These are phyloP conservation scores for Elsinoe perseae DNA, from an alignment of 2,329 filamentous ascomycete genomes.

Conservation along the genomic window DNA sequence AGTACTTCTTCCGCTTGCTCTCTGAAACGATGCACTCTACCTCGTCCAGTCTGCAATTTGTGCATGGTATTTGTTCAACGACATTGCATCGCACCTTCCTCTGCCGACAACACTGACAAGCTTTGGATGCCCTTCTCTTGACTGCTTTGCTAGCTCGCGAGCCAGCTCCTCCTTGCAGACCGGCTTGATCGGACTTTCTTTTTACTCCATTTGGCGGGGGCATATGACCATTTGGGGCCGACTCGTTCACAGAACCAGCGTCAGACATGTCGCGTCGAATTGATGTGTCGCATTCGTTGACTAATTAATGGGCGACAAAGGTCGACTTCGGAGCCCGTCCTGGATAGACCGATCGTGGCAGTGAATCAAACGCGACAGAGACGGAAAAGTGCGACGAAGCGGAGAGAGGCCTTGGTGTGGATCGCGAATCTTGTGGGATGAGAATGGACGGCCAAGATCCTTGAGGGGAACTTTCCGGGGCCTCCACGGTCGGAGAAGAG, in stretches of 20 bases:
- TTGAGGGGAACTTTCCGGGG: slow-evolving; percentile 13
- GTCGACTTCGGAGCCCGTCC: not conserved
- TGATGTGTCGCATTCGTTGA: not conserved
- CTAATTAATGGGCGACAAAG: not conserved
- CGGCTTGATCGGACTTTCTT: slow-evolving; percentile 51
- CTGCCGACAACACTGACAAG: slow-evolving; percentile 79
- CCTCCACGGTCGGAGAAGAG: not conserved
- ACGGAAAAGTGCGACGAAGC: not conserved
- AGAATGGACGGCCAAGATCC: not conserved
- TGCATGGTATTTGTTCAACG: slow-evolving; percentile 77
- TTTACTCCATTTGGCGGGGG: slow-evolving; percentile 32
- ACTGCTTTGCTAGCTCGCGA: slow-evolving; percentile 47
- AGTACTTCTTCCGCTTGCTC: slow-evolving; percentile 79
- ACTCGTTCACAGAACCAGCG: slow-evolving; percentile 8
- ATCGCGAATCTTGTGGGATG: slow-evolving; percentile 10
- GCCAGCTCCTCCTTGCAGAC: slow-evolving; percentile 41
- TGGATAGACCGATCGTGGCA: not conserved
- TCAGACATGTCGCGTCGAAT: slow-evolving; percentile 12
- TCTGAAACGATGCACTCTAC: slow-evolving; percentile 62
- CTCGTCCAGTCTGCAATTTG: slow-evolving; percentile 75
- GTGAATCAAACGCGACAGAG: not conserved
- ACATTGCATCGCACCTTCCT: slow-evolving; percentile 93
- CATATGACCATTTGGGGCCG: slow-evolving; percentile 9
- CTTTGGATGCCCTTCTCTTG: slow-evolving; percentile 83
- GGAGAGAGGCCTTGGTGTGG: not conserved